Evolutionary conservation across 2,329 filamentous ascomycete species (phyloP).

Genomic region (Trichoderma asperellum): DNA sequence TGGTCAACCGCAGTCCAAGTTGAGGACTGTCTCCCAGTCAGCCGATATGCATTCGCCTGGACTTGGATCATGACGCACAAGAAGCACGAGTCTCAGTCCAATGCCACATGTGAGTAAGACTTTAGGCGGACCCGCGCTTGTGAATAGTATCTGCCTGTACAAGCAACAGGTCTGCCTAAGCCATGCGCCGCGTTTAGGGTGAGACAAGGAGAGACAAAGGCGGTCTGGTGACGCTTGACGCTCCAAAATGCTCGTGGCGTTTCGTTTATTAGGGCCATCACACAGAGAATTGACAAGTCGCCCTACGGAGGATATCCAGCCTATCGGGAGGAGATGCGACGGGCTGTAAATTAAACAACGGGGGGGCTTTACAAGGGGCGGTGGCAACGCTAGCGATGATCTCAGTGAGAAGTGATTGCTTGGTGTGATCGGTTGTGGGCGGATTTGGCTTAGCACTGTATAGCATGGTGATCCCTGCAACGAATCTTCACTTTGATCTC

Average conservation of each 20-base stretch:
- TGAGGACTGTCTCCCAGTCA: conserved; percentile 2
- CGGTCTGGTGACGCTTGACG: conserved; percentile 20
- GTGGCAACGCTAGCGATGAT: conserved; percentile 21
- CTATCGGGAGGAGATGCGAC: conserved; percentile 16
- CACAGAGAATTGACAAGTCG: not conserved
- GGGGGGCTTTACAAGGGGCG: not conserved
- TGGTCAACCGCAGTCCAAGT: not conserved
- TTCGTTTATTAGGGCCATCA: not conserved
- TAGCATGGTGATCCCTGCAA: not conserved
- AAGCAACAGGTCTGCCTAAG: not conserved
- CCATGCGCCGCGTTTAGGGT: conserved; percentile 14
- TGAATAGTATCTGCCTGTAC: not conserved
- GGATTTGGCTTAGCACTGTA: not conserved
- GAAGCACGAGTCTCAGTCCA: not conserved
- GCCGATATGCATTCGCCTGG: conserved; percentile 2
- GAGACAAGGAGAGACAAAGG: not conserved
- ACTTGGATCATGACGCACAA: conserved; percentile 14
- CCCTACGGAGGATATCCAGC: not conserved
- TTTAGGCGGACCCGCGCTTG: conserved; percentile 9
- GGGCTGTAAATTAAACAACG: not conserved
- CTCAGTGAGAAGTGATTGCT: conserved; percentile 18
- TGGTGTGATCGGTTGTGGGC: not conserved
- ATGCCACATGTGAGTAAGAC: conserved; percentile 24
- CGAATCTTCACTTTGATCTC: not conserved
- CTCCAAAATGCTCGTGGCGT: conserved; percentile 7